phyloP scores from a whole-genome alignment of 129 eudicot species.

The Tagetes erecta region DNA sequence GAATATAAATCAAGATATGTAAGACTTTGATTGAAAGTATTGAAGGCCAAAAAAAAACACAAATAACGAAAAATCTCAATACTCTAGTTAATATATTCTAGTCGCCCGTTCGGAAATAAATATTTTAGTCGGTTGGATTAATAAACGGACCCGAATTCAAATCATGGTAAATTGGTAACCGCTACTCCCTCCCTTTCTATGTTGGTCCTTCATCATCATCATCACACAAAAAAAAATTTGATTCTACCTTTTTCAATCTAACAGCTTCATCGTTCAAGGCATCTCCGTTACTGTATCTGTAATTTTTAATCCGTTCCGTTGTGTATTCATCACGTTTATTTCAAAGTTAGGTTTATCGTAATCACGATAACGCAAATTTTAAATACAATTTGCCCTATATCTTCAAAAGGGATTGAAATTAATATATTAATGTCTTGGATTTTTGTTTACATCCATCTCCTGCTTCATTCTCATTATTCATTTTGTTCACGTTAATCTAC shows the following conservation, averaged over 20 bases:
- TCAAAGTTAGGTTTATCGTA: not conserved
- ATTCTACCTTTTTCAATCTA: conserved; percentile 22
- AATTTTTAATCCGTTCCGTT: not conserved
- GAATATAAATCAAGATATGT: too few species aligned
- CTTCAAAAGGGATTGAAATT: not conserved
- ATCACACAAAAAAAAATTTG: conserved; percentile 18
- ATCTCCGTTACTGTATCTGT: not conserved
- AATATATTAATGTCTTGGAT: not conserved
- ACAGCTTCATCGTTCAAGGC: conserved; percentile 18
- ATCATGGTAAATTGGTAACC: not conserved
- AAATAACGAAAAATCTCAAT: too few species aligned
- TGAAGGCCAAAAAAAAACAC: too few species aligned
- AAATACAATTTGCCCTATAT: not conserved
- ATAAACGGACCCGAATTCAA: too few species aligned
- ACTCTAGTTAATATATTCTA: too few species aligned
- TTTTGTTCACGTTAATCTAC: conserved; percentile 18
- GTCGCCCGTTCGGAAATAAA: too few species aligned
- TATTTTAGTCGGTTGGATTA: too few species aligned
- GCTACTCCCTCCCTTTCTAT: not conserved
- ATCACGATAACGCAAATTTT: not conserved
- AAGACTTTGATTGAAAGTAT: too few species aligned
- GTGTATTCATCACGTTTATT: not conserved
- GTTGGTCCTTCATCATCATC: not conserved
- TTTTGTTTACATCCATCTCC: not conserved
- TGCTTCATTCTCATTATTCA: not conserved